Percentiles rank a stretch among this genome's conserved stretches.
phyloP scores from a whole-genome alignment of 1,284 basidiomycete genomes.

The Cryptococcus sp. region DNA sequence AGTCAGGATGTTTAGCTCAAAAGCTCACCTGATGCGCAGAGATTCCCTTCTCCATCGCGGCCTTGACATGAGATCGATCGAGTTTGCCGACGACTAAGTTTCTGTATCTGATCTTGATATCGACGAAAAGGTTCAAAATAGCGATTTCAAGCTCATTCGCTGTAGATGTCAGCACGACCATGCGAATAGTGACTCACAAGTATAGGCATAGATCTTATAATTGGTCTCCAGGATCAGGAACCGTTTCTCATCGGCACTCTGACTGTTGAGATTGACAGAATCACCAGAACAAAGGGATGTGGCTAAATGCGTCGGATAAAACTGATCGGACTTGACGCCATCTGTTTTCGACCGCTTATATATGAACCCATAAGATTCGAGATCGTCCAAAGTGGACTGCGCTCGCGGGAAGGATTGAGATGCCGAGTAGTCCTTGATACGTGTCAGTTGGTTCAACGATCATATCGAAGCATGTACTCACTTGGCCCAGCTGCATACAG shows the following conservation, averaged over 20 bases:
- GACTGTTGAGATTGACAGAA: constrained; percentile 4
- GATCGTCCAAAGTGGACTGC: constrained; percentile 80
- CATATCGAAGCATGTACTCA: constrained; percentile 40
- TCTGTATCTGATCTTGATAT: constrained; percentile 87
- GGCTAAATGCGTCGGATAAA: constrained; percentile 92
- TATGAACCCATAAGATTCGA: constrained; percentile 90
- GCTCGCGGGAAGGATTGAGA: constrained; percentile 75
- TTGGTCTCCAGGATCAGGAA: constrained; percentile 98
- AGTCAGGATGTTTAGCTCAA: background rate
- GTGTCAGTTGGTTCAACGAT: background rate
- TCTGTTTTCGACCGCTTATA: constrained; percentile 62
- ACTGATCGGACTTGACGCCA: constrained; percentile 54
- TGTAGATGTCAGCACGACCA: constrained; percentile 33
- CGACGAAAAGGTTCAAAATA: constrained; percentile 89
- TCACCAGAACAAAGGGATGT: constrained; percentile 70
- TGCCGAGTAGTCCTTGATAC: constrained; percentile 74
- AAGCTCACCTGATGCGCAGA: constrained; percentile 81
- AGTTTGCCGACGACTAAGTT: constrained; percentile 94
- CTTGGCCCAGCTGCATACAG: constrained; percentile 83
- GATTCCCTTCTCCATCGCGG: constrained; percentile 89
- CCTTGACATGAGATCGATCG: constrained; percentile 90
- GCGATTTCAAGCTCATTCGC: constrained; percentile 95
- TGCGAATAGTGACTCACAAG: constrained; percentile 55
- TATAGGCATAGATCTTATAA: constrained; percentile 97
- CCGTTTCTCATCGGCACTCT: constrained; percentile 57